Conservation (phyloP, 768 basidiomycete genomes). For the Russula griseocarnosa region DNA sequence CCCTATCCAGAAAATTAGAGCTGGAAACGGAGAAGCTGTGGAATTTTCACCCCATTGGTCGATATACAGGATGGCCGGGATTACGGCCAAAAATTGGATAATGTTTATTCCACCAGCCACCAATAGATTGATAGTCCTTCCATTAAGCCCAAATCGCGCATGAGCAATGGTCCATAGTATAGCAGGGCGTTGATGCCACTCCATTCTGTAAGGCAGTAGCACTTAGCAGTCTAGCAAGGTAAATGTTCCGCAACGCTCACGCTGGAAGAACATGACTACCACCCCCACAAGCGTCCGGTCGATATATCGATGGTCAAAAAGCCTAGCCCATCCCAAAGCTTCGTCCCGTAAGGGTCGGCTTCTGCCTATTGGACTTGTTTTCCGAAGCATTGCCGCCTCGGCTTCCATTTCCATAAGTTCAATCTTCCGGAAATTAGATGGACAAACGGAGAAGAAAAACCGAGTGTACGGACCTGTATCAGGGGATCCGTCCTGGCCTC, state of each 20-base stretch:
- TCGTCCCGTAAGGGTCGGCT: constrained; percentile 25
- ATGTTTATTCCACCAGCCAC: constrained; percentile 77
- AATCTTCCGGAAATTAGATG: constrained; percentile 40
- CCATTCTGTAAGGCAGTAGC: constrained; percentile 54
- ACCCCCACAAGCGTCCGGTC: constrained; percentile 66
- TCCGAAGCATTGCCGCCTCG: constrained; percentile 52
- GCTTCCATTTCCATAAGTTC: constrained; percentile 77
- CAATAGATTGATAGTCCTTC: constrained; percentile 57
- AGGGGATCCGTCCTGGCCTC: constrained; percentile 50
- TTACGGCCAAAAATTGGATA: constrained; percentile 69
- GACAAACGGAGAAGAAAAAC: background rate
- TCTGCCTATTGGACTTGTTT: constrained; percentile 33
- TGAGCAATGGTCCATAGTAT: constrained; percentile 76
- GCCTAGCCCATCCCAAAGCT: constrained; percentile 51
- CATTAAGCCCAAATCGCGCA: constrained; percentile 56
- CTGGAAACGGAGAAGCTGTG: background rate
- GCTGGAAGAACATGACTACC: constrained; percentile 79
- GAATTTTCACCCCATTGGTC: constrained; percentile 49
- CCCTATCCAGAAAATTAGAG: constrained; percentile 38
- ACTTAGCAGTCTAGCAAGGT: background rate
- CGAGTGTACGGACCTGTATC: constrained; percentile 40
- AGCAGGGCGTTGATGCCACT: constrained; percentile 81
- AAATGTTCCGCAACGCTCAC: constrained; percentile 40
- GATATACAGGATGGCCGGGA: constrained; percentile 68
- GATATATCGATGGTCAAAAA: constrained; percentile 53